Conservation (phyloP, 371 early-diverging fungal species). For the Mortierella sp. region DNA sequence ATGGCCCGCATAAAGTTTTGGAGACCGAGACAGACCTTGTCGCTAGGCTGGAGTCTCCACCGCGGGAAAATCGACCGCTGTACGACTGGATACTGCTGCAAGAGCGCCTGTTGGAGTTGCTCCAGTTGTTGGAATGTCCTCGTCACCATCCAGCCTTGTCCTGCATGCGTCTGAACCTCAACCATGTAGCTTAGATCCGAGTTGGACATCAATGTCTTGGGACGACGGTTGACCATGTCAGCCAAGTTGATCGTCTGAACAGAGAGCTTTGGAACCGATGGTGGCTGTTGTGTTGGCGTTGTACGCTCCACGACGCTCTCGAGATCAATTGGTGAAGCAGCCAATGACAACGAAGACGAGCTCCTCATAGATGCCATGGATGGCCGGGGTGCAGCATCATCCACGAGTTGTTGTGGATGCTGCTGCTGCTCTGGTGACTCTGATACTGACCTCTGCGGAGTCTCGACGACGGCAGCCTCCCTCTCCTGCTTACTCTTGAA, state of each 20-base stretch:
- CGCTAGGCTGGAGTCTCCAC: slow-evolving; percentile 54
- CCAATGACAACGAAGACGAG: background rate
- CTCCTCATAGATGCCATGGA: background rate
- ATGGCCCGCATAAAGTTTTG: slow-evolving; percentile 37
- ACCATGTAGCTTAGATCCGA: slow-evolving; percentile 48
- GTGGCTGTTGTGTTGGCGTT: background rate
- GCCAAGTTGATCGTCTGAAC: slow-evolving; percentile 30
- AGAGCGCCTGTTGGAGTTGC: slow-evolving; percentile 31
- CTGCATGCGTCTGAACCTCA: slow-evolving; percentile 41
- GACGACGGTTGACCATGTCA: slow-evolving; percentile 42
- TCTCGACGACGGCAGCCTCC: background rate
- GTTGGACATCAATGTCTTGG: slow-evolving; percentile 49
- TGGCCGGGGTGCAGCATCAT: background rate
- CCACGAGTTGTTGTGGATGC: background rate
- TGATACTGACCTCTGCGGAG: background rate
- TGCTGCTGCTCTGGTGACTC: background rate
- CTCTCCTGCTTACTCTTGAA: slow-evolving; percentile 39
- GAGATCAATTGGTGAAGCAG: background rate
- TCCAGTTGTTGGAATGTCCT: slow-evolving; percentile 52
- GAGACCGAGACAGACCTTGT: slow-evolving; percentile 49
- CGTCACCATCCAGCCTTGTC: slow-evolving; percentile 52
- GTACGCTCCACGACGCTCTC: background rate
- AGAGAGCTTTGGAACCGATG: background rate
- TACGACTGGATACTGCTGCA: slow-evolving; percentile 38
- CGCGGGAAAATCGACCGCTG: slow-evolving; percentile 45